Evolutionary conservation across 2,329 filamentous ascomycete species (phyloP).

Genomic region (Allantophomopsis cytisporea): DNA sequence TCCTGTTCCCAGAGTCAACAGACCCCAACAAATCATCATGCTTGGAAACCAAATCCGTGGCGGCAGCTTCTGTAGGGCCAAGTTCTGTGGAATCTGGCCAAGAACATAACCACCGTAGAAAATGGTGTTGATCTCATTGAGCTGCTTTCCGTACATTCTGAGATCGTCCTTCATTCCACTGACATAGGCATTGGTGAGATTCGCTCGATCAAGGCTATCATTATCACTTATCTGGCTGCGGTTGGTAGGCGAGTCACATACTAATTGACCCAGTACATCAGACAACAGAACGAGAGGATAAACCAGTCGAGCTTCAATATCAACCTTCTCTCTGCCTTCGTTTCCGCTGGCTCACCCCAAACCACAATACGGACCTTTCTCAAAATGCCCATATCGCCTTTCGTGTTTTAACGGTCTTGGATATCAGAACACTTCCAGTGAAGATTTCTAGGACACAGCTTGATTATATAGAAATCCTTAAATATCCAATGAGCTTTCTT

Average conservation of each 20-base stretch:
- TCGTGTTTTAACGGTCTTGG: no score
- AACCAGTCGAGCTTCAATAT: conserved; percentile 12
- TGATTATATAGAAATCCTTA: no score
- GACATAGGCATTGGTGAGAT: conserved; percentile 35
- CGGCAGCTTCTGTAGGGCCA: conserved; percentile 44
- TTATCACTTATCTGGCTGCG: no score
- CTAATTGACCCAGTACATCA: conserved; percentile 22
- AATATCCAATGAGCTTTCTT: no score
- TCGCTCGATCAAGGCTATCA: conserved; percentile 29
- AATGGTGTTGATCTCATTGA: not conserved
- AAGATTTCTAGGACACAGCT: no score
- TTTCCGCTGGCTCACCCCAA: not conserved
- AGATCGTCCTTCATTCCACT: conserved; percentile 31
- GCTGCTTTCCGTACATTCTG: conserved; percentile 24
- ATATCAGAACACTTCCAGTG: no score
- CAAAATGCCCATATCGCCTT: no score
- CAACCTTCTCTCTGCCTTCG: conserved; percentile 18
- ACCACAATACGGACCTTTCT: not conserved
- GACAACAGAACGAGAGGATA: conserved; percentile 22
- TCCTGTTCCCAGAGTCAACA: conserved; percentile 47
- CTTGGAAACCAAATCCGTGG: conserved; percentile 49
- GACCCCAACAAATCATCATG: conserved; percentile 50
- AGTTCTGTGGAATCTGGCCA: conserved; percentile 43
- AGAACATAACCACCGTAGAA: conserved; percentile 25
- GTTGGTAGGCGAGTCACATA: not conserved